Evolutionary conservation across 169 alveolate genomes (phyloP).

Genomic region (Miamiensis avidus): DNA sequence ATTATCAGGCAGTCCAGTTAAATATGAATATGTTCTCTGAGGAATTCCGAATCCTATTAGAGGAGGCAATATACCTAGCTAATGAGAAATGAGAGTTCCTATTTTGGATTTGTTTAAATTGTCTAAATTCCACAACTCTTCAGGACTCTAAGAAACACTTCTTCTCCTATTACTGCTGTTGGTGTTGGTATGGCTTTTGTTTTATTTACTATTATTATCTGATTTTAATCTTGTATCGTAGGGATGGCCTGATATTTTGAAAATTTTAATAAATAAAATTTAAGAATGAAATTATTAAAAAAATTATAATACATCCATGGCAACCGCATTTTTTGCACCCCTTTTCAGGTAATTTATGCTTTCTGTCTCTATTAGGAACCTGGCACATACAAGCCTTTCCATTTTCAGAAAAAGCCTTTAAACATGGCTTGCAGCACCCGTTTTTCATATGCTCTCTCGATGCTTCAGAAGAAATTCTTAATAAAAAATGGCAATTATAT

Average conservation of each 20-base stretch:
- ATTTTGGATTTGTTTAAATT: neutral
- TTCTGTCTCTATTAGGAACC: neutral
- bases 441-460: neutral
- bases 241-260: neutral
- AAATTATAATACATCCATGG: neutral
- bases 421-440: neutral
- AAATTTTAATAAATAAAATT: no score
- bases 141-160: neutral
- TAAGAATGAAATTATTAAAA: no score
- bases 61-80: neutral
- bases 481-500: no score
- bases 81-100: neutral
- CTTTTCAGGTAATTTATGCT: neutral
- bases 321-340: neutral
- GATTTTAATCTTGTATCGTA: neutral
- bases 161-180: neutral
- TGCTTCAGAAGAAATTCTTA: no score
- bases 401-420: neutral
- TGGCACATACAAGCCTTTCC: neutral
- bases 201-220: no score
- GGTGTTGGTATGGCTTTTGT: neutral
- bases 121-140: no score
- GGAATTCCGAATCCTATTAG: neutral
- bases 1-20: neutral
- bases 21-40: neutral